Base-by-base conservation (phyloP, 371 early-diverging fungal species). In the Syncephalis plumigaleata region DNA sequence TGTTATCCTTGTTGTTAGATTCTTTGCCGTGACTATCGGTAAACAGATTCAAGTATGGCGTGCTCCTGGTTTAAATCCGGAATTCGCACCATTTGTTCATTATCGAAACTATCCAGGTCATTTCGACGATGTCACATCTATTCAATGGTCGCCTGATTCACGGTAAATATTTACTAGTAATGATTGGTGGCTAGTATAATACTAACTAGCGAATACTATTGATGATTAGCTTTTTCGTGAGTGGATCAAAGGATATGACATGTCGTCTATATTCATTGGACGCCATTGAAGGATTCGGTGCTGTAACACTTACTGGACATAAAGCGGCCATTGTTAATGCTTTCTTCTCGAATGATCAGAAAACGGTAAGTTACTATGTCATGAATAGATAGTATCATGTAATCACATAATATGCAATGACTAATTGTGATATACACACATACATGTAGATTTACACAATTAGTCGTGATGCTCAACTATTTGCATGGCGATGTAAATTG, bases 161-260 rank as follows among this genome's bases (percentile, higher is more conserved):
- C 64, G 64, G 59, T 78, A 61, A 46, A 25, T 42, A 38, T 9
- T 31, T 5, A 0, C n/a, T 23, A 27, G 17, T 43, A 38, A 15
- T 22, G 8, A 15, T n/a, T n/a, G n/a, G n/a, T n/a, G n/a, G n/a
- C n/a, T n/a, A n/a, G n/a, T n/a, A 11, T 21, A 31, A 31, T 31
- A 22, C 9, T 11, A n/a, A n/a, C n/a, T n/a, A n/a, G n/a, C n/a
- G n/a, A n/a, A n/a, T n/a, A n/a, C n/a, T n/a, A n/a, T n/a, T n/a
- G n/a, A n/a, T n/a, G n/a, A 18, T 24, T 49, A 76, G 76, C 53
- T 79, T 67, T 60, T 77, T 94, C 47, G 50, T 94, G 46, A 85
- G 87, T 0, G 66, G 80, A 1, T 81, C 86, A 47, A 81, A 82
- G 56, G 98, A 98, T 53, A 87, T 94, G 92, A 87, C 90, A 9